Conservation (phyloP, 306 rosid species). For the Prunus kanzakura region DNA sequence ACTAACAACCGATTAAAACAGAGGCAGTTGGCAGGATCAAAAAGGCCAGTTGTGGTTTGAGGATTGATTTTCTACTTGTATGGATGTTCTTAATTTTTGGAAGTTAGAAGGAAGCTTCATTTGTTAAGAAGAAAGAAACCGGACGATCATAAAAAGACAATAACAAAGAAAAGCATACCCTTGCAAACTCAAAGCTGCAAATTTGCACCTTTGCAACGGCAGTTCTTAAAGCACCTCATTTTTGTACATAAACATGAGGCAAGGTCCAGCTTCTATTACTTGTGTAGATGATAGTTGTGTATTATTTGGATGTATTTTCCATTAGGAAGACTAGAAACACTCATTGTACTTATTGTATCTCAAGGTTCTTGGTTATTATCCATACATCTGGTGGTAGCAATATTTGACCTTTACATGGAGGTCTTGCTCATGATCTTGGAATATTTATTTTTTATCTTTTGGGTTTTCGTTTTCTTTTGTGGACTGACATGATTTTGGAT, state of each 20-base stretch:
- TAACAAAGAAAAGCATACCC: not conserved
- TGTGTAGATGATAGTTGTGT: no score
- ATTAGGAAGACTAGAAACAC: no score
- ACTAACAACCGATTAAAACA: conserved; percentile 43
- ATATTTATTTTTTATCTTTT: accelerated
- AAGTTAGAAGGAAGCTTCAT: not conserved
- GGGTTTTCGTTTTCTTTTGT: no score
- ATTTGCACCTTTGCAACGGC: not conserved
- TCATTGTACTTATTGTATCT: no score
- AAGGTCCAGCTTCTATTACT: no score
- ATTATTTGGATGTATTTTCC: no score
- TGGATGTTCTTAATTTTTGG: conserved; percentile 3
- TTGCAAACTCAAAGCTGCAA: not conserved
- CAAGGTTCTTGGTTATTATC: no score
- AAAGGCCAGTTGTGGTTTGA: conserved; percentile 43
- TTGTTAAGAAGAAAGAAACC: not conserved
- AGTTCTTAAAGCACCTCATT: not conserved
- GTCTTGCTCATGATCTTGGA: no score
- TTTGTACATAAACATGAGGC: no score
- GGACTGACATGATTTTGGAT: no score
- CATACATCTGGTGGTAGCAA: no score
- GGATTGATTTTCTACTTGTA: conserved; percentile 10
- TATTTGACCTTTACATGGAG: no score
- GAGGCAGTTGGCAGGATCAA: conserved; percentile 40
- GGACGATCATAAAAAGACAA: not conserved